Evolutionary conservation across 2,329 filamentous ascomycete genomes (phyloP).

Genomic region (Aspergillus quadricinctus): DNA sequence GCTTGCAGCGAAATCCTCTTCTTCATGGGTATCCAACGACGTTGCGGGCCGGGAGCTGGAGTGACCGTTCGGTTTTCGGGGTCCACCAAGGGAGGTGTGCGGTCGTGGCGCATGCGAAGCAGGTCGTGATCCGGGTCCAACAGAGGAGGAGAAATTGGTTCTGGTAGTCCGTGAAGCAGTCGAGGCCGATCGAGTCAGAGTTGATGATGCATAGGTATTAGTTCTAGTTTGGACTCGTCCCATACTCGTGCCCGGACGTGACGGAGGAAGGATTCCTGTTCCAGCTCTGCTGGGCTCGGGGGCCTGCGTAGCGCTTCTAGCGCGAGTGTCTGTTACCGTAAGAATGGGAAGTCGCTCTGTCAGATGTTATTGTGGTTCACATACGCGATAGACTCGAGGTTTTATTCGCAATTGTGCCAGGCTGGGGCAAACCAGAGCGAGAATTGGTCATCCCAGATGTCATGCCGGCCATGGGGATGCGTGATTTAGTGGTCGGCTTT

Average conservation of each 20-base stretch:
- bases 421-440: constrained; percentile 41
- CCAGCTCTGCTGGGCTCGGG: constrained; percentile 37
- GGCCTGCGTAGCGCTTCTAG: constrained; percentile 48
- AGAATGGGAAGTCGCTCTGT: constrained; percentile 16
- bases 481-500: constrained; percentile 22
- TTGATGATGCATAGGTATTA: constrained; percentile 34
- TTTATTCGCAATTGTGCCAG: constrained; percentile 44
- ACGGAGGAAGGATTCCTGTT: constrained; percentile 18
- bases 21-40: constrained; percentile 40
- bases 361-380: constrained; percentile 3
- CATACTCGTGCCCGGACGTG: constrained; percentile 37
- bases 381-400: constrained; percentile 43
- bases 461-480: constrained; percentile 37
- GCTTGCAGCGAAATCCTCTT: constrained; percentile 31
- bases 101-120: constrained; percentile 45
- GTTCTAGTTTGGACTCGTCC: constrained; percentile 38
- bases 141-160: constrained; percentile 54
- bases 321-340: constrained; percentile 41
- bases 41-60: constrained; percentile 40
- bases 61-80: constrained; percentile 45
- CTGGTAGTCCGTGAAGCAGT: constrained; percentile 44
- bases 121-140: constrained; percentile 52
- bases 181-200: constrained; percentile 35
- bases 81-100: constrained; percentile 50
- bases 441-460: constrained; percentile 53